Conservation (phyloP, 75 land plant genomes). For the Sequoia sempervirens region DNA sequence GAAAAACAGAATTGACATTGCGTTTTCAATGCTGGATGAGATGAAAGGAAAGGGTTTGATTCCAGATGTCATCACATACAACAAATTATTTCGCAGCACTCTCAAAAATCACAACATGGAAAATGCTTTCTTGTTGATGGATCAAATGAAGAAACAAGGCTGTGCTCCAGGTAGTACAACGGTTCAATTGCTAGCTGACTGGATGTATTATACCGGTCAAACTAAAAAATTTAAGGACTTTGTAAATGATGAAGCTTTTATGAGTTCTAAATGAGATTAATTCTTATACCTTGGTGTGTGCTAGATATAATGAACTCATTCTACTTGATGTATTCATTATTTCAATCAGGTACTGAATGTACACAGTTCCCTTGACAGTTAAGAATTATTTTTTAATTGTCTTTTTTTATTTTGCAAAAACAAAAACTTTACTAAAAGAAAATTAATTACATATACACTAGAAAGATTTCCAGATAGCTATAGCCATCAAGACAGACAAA, state of each 20-base stretch:
- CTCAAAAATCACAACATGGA: slow-evolving; percentile 32
- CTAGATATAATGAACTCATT: too few species aligned
- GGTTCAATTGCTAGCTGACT: slow-evolving; percentile 5
- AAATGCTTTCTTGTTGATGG: slow-evolving; percentile 1
- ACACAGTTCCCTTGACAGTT: too few species aligned
- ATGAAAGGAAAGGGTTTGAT: slow-evolving; percentile 51
- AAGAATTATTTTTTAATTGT: too few species aligned
- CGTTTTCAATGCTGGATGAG: slow-evolving; percentile 44
- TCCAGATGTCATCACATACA: slow-evolving; percentile 53
- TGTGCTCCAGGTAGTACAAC: slow-evolving; percentile 22
- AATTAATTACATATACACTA: too few species aligned
- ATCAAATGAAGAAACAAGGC: slow-evolving; percentile 11
- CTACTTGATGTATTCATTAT: too few species aligned
- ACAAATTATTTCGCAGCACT: slow-evolving; percentile 50
- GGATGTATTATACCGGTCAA: neutral
- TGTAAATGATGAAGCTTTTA: slow-evolving; percentile 1
- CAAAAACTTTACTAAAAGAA: too few species aligned
- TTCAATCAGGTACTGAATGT: too few species aligned
- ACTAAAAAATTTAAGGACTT: neutral
- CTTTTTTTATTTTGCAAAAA: too few species aligned
- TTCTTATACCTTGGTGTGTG: neutral
- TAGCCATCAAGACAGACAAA: too few species aligned
- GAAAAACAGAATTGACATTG: slow-evolving; percentile 35
- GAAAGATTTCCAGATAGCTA: too few species aligned
- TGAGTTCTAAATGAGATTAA: neutral